A percentile compares a stretch with the other conserved stretches of the same genome.
phyloP scores from a whole-genome alignment of 495 filamentous ascomycete genomes.

The Stereocaulon alpinum region DNA sequence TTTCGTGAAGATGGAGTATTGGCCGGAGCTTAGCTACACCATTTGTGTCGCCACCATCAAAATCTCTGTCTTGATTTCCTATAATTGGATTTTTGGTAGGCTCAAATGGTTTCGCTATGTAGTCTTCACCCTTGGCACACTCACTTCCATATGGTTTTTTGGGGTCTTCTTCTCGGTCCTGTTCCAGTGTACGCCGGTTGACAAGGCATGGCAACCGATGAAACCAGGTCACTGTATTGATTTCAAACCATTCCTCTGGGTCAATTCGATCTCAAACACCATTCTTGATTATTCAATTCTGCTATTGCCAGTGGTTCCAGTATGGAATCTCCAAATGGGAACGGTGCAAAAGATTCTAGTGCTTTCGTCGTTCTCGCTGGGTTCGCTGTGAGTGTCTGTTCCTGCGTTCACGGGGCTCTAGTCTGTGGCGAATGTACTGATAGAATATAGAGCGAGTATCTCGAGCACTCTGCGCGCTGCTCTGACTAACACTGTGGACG shows the following conservation, averaged over 20 bases:
- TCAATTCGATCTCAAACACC: background rate
- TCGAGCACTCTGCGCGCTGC: background rate
- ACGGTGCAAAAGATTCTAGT: background rate
- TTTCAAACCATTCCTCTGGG: background rate
- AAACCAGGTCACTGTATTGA: slow-evolving; percentile 17
- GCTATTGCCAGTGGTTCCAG: background rate
- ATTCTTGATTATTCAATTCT: background rate
- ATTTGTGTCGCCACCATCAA: background rate
- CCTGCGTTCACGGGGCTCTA: background rate
- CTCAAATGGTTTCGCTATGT: slow-evolving; percentile 5
- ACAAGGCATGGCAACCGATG: slow-evolving; percentile 19
- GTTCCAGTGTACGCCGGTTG: slow-evolving; percentile 19
- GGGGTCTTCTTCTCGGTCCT: slow-evolving; percentile 13
- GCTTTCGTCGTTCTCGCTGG: background rate
- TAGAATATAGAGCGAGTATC: background rate
- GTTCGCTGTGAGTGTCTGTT: background rate
- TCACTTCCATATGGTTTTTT: slow-evolving; percentile 11
- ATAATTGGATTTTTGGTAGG: background rate
- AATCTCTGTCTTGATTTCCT: background rate
- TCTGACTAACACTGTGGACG: background rate
- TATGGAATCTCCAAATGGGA: background rate
- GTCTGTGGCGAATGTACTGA: background rate
- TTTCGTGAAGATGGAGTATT: background rate
- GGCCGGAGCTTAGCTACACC: background rate
- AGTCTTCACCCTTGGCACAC: slow-evolving; percentile 12